Base-by-base conservation (phyloP, 2,329 filamentous ascomycete species). In the Ceratocystis harringtonii region DNA sequence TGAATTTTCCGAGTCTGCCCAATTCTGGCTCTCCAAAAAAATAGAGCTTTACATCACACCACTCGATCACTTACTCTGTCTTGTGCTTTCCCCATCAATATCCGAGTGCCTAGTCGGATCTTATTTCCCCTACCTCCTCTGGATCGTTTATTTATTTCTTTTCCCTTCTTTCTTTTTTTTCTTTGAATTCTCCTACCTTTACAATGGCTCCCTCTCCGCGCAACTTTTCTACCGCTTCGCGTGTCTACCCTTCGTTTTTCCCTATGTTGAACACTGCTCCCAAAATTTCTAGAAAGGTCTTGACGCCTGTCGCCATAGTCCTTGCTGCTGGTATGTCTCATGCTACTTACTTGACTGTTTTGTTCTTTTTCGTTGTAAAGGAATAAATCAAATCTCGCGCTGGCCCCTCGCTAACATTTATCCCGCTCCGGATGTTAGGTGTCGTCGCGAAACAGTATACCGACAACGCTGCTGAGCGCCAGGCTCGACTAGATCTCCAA, bases 401-500 rank as follows among this genome's bases (percentile, higher is more conserved):
- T 41, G 36, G 36, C 25, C 15, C n/a, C 22, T 30, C 19, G 41
- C 28, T 52, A n/a, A 43, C 43, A 41, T 41, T 41, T 41, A 41
- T 41, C 48, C 60, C 30, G 22, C 22, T 25, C 28, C 7, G 22
- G 41, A 19, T n/a, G 10, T 30, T 52, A 62, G 62, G 64, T 19
- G 25, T 63, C 44, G 66, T 62, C 17, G 63, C 64, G n/a, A 67
- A 66, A 55, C 61, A 65, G 44, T 63, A 65, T 30, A 57, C 57
- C 7, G 52, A 52, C 43, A 22, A 36, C 19, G 52, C 64, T 32
- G 62, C 61, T 36, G 67, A 65, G 5, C 65, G 67, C 58, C 72
- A 72, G 60, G 70, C 73, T 65, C 70, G 70, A 65, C 71, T 69
- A 19, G 75, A 77, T 66, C 72, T 72, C 65, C 69, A 74, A 55